Evolutionary conservation across 805 yeast genomes (phyloP).

Genomic region (Cyberlindnera euphorbiiphila): DNA sequence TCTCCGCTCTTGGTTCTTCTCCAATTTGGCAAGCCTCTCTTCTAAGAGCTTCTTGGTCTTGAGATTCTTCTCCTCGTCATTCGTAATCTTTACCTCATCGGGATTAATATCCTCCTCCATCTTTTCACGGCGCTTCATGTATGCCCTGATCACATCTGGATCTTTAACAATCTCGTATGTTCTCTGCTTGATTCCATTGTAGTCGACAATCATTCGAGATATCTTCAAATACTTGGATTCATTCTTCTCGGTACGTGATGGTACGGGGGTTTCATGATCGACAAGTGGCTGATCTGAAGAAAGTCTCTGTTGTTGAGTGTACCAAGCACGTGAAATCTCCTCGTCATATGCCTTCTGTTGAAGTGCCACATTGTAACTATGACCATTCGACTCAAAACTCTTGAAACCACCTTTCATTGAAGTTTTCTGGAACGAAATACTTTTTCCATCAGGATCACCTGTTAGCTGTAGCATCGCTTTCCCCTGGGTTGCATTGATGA

Average conservation of each 20-base stretch:
- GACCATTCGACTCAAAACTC: constrained; percentile 48
- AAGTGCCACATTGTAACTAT: constrained; percentile 72
- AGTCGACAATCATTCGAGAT: constrained; percentile 76
- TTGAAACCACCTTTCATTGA: constrained; percentile 94
- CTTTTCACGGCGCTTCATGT: constrained; percentile 65
- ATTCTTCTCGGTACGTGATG: constrained; percentile 5
- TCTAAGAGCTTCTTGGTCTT: constrained; percentile 73
- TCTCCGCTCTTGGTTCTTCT: constrained; percentile 69
- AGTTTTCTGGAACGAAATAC: constrained; percentile 81
- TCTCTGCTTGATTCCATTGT: constrained; percentile 82
- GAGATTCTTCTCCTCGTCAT: constrained; percentile 79
- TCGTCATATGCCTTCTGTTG: constrained; percentile 92
- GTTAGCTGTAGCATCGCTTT: constrained; percentile 94
- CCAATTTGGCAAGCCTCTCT: constrained; percentile 78
- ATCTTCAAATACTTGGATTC: constrained; percentile 49
- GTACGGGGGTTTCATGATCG: constrained; percentile 30
- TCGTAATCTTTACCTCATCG: constrained; percentile 71
- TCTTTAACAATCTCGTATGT: constrained; percentile 75
- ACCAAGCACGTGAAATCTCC: constrained; percentile 88
- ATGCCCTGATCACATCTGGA: constrained; percentile 83
- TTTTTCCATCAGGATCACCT: constrained; percentile 92
- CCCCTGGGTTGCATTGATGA: constrained; percentile 90
- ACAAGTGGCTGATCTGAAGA: constrained; percentile 28
- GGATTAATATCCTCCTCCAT: constrained; percentile 62
- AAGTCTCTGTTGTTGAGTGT: constrained; percentile 66